Percentiles rank a stretch among this genome's conserved stretches.
Evolutionary conservation across 148 eudicot genomes (phyloP).

Genomic region (Dianthus caryophyllus): DNA sequence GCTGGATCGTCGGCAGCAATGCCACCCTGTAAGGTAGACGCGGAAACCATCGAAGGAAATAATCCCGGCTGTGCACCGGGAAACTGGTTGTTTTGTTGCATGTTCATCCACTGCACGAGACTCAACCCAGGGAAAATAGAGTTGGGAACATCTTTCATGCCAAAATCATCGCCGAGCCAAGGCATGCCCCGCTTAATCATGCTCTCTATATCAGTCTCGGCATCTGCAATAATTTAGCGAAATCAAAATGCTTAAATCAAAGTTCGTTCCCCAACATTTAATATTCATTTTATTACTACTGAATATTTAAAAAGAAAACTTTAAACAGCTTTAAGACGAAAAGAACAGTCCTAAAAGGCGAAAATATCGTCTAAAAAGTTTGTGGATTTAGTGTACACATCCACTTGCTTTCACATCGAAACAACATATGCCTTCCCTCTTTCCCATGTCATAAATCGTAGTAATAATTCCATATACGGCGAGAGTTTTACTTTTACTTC

Average conservation of each 20-base stretch:
- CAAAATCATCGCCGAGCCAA: slow-evolving; percentile 80
- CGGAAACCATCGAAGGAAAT: slow-evolving; percentile 48
- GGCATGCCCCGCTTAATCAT: slow-evolving; percentile 80
- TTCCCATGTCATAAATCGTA: too few species aligned
- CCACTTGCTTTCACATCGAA: too few species aligned
- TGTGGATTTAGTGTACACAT: too few species aligned
- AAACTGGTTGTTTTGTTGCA: slow-evolving; percentile 84
- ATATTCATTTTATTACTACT: too few species aligned
- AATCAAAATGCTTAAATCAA: slow-evolving; percentile 1
- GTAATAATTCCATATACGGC: too few species aligned
- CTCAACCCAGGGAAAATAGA: slow-evolving; percentile 85
- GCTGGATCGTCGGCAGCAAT: slow-evolving; percentile 68
- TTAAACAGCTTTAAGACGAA: too few species aligned
- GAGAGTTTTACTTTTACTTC: background rate
- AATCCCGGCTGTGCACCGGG: slow-evolving; percentile 53
- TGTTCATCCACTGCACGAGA: slow-evolving; percentile 97
- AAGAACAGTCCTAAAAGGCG: too few species aligned
- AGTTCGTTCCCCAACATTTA: background rate
- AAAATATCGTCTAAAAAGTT: too few species aligned
- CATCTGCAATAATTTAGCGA: slow-evolving; percentile 41
- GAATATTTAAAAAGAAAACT: too few species aligned
- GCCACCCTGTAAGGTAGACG: slow-evolving; percentile 38
- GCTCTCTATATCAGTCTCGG: slow-evolving; percentile 67
- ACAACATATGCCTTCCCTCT: too few species aligned
- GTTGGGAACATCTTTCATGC: slow-evolving; percentile 74